Evolutionary conservation across 2,329 filamentous ascomycete species (phyloP), one percentile per base, ranked within the genome.

Genomic region (Cercospora citrullina): DNA sequence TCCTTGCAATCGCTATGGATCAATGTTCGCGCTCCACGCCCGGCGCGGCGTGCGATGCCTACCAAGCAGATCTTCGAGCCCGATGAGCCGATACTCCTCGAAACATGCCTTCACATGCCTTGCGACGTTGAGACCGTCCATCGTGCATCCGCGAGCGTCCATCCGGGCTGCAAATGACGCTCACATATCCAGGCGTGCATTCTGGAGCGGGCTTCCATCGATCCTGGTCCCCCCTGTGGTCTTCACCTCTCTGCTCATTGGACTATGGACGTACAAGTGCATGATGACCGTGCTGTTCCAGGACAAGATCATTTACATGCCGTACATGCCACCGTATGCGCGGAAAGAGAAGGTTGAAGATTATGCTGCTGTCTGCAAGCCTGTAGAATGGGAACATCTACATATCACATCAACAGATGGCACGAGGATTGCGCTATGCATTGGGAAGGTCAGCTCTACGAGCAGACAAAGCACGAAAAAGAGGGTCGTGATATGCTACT

Each of bases 261-360:
- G 84, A 3, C 81, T 94, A 14, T 94, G 85, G 85, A 78, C 80
- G 1, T 86, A 85, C 78, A 87, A 87, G 78, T 93, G 90, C 75
- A 78, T 88, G 63, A 91, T 92, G 88, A 87, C 93, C 80, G 83
- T 94, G 30, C 72, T 91, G 4, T 91, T 93, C 76, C 91, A 94
- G 79, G 92, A 94, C 75, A 90, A 90, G 76, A 92, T 94, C 75
- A 90, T 94, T 68, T 94, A 93, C 79, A 92, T 93, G 82, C 90
- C 91, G 0, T 90, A 89, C 57, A 80, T 93, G 61, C 90, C 91
- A 18, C 91, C 91, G 2, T 90, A 90, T 63, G 75, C 91, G 0
- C 85, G 90, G 16, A 83, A 85, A 26, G 89, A 93, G 80, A 87
- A 80, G 66, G 89, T 94, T 42, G 80, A 81, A 3, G 87, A 91